phyloP scores from a whole-genome alignment of 305 asterid species.

The Solanum aculeatissimum region DNA sequence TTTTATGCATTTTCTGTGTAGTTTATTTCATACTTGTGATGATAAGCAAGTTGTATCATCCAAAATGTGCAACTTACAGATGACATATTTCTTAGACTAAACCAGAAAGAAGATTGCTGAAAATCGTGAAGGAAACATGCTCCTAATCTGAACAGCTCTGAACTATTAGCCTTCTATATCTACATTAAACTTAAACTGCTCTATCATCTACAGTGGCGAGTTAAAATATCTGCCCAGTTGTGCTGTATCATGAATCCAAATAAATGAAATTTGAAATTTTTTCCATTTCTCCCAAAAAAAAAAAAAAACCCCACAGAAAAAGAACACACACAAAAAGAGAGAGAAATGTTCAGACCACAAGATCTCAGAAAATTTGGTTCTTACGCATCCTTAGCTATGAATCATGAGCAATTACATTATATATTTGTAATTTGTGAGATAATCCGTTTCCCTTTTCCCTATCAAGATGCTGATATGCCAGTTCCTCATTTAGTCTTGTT shows the following conservation, averaged over 20 bases:
- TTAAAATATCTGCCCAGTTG: not conserved
- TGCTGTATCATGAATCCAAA: not conserved
- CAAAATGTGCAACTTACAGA: not conserved
- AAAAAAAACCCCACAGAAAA: not conserved
- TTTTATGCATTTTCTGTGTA: not conserved
- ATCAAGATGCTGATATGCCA: conserved; percentile 9
- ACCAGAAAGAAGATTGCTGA: not conserved
- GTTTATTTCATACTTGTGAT: not conserved
- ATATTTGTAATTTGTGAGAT: not conserved
- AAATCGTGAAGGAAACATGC: not conserved
- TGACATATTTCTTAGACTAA: not conserved
- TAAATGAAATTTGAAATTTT: not conserved
- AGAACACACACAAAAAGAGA: not conserved
- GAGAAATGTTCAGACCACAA: not conserved
- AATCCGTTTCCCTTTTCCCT: not conserved
- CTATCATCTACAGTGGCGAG: not conserved
- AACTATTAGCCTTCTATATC: not conserved
- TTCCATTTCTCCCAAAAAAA: not conserved
- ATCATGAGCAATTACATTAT: not conserved
- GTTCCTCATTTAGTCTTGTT: conserved; percentile 41
- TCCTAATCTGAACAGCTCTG: not conserved
- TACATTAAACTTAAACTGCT: not conserved
- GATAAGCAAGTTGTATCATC: not conserved
- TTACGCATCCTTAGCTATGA: not conserved
- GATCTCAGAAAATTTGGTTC: not conserved